Percentiles rank a stretch among this genome's conserved stretches.
Conservation (phyloP, 768 basidiomycete genomes). For the Wakefieldia striispora region DNA sequence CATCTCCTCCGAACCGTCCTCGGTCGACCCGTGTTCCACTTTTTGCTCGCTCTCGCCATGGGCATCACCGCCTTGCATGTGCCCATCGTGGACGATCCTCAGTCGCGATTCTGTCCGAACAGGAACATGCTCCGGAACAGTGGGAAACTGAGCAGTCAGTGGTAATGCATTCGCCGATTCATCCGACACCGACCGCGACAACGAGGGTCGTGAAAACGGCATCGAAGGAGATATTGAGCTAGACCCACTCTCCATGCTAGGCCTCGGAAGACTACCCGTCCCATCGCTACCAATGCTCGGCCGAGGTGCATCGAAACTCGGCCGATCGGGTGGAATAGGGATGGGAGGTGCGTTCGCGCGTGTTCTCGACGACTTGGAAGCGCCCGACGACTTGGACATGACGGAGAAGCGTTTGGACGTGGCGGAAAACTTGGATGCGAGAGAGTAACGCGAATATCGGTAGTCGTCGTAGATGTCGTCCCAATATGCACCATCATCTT, state of each 20-base stretch:
- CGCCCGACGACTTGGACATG: slow-evolving; percentile 21
- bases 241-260: slow-evolving; percentile 27
- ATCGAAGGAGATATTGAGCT: slow-evolving; percentile 15
- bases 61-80: slow-evolving; percentile 16
- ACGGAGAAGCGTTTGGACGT: slow-evolving; percentile 26
- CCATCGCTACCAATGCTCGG: slow-evolving; percentile 25
- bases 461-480: slow-evolving; percentile 85
- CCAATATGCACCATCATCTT: slow-evolving; percentile 46
- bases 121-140: slow-evolving; percentile 30
- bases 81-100: slow-evolving; percentile 28
- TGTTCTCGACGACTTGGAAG: slow-evolving; percentile 27
- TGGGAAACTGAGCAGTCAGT: slow-evolving; percentile 30
- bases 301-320: slow-evolving; percentile 12
- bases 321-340: slow-evolving; percentile 24
- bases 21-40: slow-evolving; percentile 22
- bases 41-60: slow-evolving; percentile 18
- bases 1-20: background rate
- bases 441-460: slow-evolving; percentile 63
- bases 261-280: slow-evolving; percentile 13
- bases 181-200: slow-evolving; percentile 22
- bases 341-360: slow-evolving; percentile 26
- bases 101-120: slow-evolving; percentile 32
- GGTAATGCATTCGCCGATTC: slow-evolving; percentile 26
- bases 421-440: slow-evolving; percentile 33
- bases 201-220: slow-evolving; percentile 17